Base-by-base conservation (phyloP, 805 yeast species). In the Candida ulmi region DNA sequence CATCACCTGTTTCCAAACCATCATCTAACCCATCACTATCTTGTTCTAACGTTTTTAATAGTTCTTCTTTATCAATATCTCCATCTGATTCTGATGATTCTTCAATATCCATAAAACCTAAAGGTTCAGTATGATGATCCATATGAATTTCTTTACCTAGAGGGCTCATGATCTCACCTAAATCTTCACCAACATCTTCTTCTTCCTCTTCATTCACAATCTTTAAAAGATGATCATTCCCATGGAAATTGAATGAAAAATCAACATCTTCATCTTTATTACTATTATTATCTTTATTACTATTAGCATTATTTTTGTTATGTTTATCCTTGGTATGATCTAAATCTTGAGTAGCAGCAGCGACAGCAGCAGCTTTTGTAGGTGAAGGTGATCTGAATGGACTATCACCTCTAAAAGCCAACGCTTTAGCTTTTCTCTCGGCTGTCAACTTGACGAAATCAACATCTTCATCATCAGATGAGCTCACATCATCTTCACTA, bases 401-500 rank as follows among this genome's bases (percentile, higher is more conserved):
- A 32, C 65, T 52, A 36, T 60, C 45, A 16, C 60, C 55, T 55
- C 65, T 65, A 47, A 52, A 47, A 1, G 76, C 75, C 45, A 75
- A 63, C 1, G 78, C 69, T 43, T 63, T 70, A 29, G 76, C 76
- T 60, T 82, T 77, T 45, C 78, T 68, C 55, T 81, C 83, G 9
- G 82, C 84, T 27, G 85, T 83, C 44, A 84, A 61, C 55, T 74
- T 76, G 13, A 83, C 85, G 56, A 80, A 82, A 60, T 84, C 91
- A 3, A 83, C 78, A 48, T 77, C 79, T 28, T 78, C 79, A 48
- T 79, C 87, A 49, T 76, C 82, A 0, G 82, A 76, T 11, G 80
- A 73, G 28, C 68, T 66, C 8, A 55, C 66, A 36, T 50, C 62
- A 13, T 55, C 61, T 9, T 51, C 61, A 36, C 61, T 65, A 13